phyloP scores from a whole-genome alignment of 768 basidiomycete species.

The Crepidotus variabilis region DNA sequence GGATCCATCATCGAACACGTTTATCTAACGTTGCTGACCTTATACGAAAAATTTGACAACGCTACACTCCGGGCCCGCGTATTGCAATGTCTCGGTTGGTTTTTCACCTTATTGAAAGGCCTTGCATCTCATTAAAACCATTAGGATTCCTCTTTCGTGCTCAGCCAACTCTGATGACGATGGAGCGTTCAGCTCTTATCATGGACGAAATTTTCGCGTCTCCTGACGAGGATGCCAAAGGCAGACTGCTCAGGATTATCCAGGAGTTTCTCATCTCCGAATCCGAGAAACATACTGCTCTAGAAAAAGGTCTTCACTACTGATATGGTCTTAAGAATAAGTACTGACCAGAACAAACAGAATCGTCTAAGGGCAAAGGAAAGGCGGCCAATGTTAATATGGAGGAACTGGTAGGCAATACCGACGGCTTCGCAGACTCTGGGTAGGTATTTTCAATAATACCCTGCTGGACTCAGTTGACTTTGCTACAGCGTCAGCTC shows the following conservation, averaged over 20 bases:
- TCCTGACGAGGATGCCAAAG: conserved; percentile 64
- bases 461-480: not conserved
- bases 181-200: conserved; percentile 70
- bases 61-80: conserved; percentile 62
- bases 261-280: conserved; percentile 90
- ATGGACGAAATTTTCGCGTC: conserved; percentile 90
- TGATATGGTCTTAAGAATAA: not conserved
- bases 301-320: conserved; percentile 55
- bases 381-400: conserved; percentile 67
- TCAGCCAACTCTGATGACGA: conserved; percentile 87
- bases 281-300: conserved; percentile 68
- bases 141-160: conserved; percentile 89
- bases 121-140: not conserved
- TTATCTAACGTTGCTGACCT: conserved; percentile 64
- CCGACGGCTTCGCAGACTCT: conserved; percentile 93
- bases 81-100: conserved; percentile 80
- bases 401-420: conserved; percentile 92
- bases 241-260: conserved; percentile 78
- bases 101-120: not conserved
- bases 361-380: conserved; percentile 39
- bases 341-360: conserved; percentile 16
- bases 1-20: conserved; percentile 80
- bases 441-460: conserved; percentile 56
- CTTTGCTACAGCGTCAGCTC: conserved; percentile 73
- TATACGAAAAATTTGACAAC: conserved; percentile 68